Conservation (phyloP, 192 early-diverging fungal species). For the Globomyces pollinis-pini region DNA sequence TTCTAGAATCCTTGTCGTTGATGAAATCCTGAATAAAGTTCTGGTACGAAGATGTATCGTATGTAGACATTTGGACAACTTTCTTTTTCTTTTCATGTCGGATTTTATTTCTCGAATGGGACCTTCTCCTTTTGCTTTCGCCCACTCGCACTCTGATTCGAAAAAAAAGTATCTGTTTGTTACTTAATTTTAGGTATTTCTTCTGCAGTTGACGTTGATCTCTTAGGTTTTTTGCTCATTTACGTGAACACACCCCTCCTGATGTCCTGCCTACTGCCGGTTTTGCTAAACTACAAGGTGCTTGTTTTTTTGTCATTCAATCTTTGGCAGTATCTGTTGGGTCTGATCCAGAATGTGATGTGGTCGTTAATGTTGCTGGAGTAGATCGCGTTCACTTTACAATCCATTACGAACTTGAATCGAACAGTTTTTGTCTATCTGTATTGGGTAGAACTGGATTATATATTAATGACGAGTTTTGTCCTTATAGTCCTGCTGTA, state of each 20-base stretch:
- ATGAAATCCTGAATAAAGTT: background rate
- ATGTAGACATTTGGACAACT: no score
- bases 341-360: background rate
- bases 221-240: no score
- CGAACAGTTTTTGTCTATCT: background rate
- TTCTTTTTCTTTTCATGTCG: no score
- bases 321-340: background rate
- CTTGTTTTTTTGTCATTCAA: background rate
- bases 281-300: background rate
- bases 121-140: background rate
- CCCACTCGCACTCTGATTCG: no score
- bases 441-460: slow-evolving; percentile 1
- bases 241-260: background rate
- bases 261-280: background rate
- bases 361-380: background rate
- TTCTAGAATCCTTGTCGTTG: no score
- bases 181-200: no score
- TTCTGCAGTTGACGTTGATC: no score
- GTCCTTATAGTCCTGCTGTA: no score
- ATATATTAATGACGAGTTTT: background rate
- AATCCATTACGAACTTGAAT: background rate
- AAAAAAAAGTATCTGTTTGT: no score
- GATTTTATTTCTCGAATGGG: no score
- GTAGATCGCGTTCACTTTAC: background rate
- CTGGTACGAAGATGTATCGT: background rate